These are phyloP conservation scores for Volvox carteri DNA, from an alignment of 163 green algal genomes.

Conservation along the genomic window DNA sequence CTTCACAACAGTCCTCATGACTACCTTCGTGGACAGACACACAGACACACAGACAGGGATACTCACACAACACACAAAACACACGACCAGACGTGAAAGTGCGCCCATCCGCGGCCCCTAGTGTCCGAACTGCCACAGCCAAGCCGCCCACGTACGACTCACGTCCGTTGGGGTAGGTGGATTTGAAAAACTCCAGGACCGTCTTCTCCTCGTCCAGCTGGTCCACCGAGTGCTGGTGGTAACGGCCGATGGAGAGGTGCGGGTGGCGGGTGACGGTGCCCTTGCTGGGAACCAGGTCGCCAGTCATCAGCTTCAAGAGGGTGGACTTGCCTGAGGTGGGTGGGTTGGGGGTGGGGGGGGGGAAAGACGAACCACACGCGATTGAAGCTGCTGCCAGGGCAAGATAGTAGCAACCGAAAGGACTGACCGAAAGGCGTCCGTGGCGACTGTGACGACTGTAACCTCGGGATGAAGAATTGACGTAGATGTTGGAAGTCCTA, in stretches of 20 bases:
- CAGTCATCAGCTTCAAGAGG: conserved; percentile 98
- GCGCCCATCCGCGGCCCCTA: too few relatives aligned
- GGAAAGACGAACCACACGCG: background rate
- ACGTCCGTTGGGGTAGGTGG: conserved; percentile 79
- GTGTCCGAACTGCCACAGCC: too few relatives aligned
- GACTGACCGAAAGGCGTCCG: too few relatives aligned
- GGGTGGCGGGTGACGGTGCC: conserved; percentile 93
- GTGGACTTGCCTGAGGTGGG: conserved; percentile 89
- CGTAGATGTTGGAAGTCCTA: too few relatives aligned
- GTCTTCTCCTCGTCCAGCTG: conserved; percentile 82
- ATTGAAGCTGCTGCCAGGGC: background rate
- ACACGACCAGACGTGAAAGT: too few relatives aligned
- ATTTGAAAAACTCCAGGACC: conserved; percentile 85
- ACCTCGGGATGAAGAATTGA: too few relatives aligned
- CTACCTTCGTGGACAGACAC: too few relatives aligned
- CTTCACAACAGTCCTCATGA: too few relatives aligned
- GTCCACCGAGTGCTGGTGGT: conserved; percentile 95
- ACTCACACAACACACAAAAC: too few relatives aligned
- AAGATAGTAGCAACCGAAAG: background rate
- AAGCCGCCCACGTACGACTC: background rate
- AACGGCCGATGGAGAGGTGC: conserved; percentile 93
- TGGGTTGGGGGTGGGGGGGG: background rate
- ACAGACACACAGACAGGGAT: too few relatives aligned
- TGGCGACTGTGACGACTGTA: too few relatives aligned
- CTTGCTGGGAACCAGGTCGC: conserved; percentile 85